Evolutionary conservation across 2,329 filamentous ascomycete genomes (phyloP).

Genomic region (Leptographium procerum): DNA sequence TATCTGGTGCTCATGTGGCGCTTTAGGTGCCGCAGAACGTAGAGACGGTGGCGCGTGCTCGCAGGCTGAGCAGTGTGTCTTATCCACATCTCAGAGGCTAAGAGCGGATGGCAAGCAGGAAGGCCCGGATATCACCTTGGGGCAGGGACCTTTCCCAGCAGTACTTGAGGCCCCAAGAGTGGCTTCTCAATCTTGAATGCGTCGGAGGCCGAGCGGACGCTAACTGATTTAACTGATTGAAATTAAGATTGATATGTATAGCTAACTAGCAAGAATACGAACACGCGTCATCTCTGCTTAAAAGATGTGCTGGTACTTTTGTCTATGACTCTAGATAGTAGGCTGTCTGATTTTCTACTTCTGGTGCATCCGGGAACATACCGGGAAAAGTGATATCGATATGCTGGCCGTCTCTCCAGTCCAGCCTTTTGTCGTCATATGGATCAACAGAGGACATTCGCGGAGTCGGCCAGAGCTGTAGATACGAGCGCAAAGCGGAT

Average conservation of each 20-base stretch:
- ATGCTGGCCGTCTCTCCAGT: neutral
- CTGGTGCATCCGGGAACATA: neutral
- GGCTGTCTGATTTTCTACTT: too few species aligned
- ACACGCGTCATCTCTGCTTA: neutral
- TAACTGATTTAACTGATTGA: too few species aligned
- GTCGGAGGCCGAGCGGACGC: neutral
- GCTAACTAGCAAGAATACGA: neutral
- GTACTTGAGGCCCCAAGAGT: neutral
- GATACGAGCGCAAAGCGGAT: neutral
- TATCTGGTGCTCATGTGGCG: neutral
- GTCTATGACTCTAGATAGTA: neutral
- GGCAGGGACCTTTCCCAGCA: neutral
- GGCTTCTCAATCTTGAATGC: neutral
- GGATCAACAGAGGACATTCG: neutral
- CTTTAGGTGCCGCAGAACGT: neutral
- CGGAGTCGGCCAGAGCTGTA: neutral
- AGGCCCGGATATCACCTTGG: neutral
- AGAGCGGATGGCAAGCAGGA: neutral
- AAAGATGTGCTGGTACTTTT: neutral
- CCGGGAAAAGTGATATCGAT: neutral
- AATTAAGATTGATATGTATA: neutral
- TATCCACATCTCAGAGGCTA: neutral
- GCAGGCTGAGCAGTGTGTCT: neutral
- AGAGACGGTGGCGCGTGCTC: neutral
- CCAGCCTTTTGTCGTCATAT: neutral